These are phyloP conservation scores for Ceratocystiopsis brevicomis DNA, from an alignment of 2,329 filamentous ascomycete species.

Conservation along the genomic window DNA sequence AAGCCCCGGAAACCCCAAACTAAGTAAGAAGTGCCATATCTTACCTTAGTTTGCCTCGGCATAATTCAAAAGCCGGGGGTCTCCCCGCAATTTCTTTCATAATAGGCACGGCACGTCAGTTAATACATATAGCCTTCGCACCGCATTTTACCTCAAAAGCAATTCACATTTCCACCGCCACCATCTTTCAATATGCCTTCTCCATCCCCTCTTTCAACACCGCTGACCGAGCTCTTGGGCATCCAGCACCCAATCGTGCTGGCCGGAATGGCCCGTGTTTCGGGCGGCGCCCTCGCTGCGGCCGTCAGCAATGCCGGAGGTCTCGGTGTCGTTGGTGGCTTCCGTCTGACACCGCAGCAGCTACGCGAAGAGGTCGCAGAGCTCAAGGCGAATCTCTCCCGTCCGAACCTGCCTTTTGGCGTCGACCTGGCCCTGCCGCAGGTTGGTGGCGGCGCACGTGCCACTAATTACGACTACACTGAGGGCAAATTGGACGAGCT, in stretches of 20 bases:
- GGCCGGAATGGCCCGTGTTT: constrained; percentile 82
- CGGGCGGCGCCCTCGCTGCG: constrained; percentile 58
- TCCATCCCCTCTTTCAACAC: constrained; percentile 26
- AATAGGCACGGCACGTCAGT: too few species aligned
- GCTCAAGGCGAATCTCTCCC: constrained; percentile 54
- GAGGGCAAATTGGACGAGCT: constrained; percentile 73
- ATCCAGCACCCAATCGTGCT: constrained; percentile 83
- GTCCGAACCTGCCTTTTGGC: constrained; percentile 62
- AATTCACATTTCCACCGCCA: too few species aligned
- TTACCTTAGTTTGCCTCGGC: too few species aligned
- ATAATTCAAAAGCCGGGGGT: too few species aligned
- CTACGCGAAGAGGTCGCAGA: constrained; percentile 68
- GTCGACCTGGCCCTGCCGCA: constrained; percentile 84
- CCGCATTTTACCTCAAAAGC: too few species aligned
- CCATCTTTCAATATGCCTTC: too few species aligned
- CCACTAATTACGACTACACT: constrained; percentile 94
- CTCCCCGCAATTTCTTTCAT: too few species aligned
- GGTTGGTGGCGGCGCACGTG: constrained; percentile 62
- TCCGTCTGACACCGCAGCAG: constrained; percentile 54
- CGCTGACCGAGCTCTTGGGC: constrained; percentile 57
- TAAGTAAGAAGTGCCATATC: too few species aligned
- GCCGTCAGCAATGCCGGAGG: constrained; percentile 81
- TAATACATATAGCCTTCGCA: too few species aligned
- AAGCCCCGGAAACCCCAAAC: too few species aligned
- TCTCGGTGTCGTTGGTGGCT: constrained; percentile 55